These are phyloP conservation scores for Fomitopsis betulina DNA, from an alignment of 1,284 basidiomycete genomes.

Conservation along the genomic window DNA sequence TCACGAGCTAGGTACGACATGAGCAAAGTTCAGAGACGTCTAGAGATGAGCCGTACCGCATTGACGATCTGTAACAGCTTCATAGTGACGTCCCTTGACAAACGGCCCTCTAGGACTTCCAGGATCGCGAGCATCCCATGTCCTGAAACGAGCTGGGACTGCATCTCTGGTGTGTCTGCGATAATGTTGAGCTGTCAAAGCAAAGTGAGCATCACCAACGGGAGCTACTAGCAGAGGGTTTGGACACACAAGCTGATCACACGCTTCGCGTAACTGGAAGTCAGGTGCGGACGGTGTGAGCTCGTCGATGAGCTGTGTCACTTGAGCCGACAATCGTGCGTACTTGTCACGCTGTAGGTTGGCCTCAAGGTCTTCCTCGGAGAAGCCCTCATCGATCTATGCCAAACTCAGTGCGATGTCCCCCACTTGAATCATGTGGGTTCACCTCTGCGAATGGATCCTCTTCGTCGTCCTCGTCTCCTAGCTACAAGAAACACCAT, in stretches of 20 bases:
- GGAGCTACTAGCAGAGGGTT: background rate
- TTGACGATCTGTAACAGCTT: slow-evolving; percentile 89
- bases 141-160: slow-evolving; percentile 81
- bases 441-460: slow-evolving; percentile 91
- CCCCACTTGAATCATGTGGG: background rate
- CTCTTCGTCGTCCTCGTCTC: slow-evolving; percentile 83
- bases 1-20: slow-evolving; percentile 65
- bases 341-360: slow-evolving; percentile 89
- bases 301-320: slow-evolving; percentile 84
- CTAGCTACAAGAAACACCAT: slow-evolving; percentile 42
- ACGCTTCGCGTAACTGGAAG: slow-evolving; percentile 76
- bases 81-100: slow-evolving; percentile 79
- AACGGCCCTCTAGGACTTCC: slow-evolving; percentile 85
- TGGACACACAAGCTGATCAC: slow-evolving; percentile 68
- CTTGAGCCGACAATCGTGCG: slow-evolving; percentile 76
- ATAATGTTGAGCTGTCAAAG: slow-evolving; percentile 66
- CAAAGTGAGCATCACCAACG: background rate
- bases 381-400: slow-evolving; percentile 87
- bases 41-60: slow-evolving; percentile 46
- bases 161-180: slow-evolving; percentile 84
- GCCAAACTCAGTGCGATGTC: background rate
- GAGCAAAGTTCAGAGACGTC: slow-evolving; percentile 2
- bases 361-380: slow-evolving; percentile 83
- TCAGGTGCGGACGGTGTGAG: slow-evolving; percentile 78
- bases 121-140: slow-evolving; percentile 95